Base-by-base conservation (phyloP, 148 eudicot species). In the Amaranthus palmeri region DNA sequence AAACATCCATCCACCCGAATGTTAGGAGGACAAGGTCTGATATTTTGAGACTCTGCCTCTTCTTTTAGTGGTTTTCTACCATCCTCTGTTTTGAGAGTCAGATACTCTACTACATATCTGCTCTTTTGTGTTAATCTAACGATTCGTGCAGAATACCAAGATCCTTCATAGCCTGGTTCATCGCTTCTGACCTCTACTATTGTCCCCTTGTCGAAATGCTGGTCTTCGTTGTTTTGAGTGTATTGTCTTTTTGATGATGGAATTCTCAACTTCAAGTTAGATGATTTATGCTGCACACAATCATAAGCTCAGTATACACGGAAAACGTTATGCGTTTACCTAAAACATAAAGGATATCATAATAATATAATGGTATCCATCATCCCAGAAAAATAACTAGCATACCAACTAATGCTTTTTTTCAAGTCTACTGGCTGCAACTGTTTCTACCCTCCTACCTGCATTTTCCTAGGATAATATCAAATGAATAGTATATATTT, bases 21-120 rank as follows among this genome's bases (percentile, higher is more conserved):
- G 43, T 70, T 53, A 71, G 92, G 86, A 40, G 90, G 90, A 52
- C 64, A 76, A 52, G 89, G 88, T 81, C 90, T 84, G 10, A 88
- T 62, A 48, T 73, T 56, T 57, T 67, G 59, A 65, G 77, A 74
- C 74, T 77, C 62, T 7, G 77, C 78, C 59, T 55, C 69, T 78
- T 83, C 90, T 58, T 55, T 61, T 10, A 73, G 74, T 51, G 48
- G 73, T 50, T 70, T 51, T 64, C 67, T 70, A 15, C 73, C 61
- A 46, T 74, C 80, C 11, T 77, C 80, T 81, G 84, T 75, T 76
- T 56, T 84, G 68, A 84, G 78, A 1, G 79, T 76, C 58, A 68
- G 72, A 80, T 86, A 86, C 71, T 88, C 85, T 61, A 88, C 78
- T 68, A 86, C 42, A 72, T 70, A 83, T 51, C 60, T 82, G 43